Conservation (phyloP, 2,329 filamentous ascomycete species). For the Trichoderma citrinoviride region DNA sequence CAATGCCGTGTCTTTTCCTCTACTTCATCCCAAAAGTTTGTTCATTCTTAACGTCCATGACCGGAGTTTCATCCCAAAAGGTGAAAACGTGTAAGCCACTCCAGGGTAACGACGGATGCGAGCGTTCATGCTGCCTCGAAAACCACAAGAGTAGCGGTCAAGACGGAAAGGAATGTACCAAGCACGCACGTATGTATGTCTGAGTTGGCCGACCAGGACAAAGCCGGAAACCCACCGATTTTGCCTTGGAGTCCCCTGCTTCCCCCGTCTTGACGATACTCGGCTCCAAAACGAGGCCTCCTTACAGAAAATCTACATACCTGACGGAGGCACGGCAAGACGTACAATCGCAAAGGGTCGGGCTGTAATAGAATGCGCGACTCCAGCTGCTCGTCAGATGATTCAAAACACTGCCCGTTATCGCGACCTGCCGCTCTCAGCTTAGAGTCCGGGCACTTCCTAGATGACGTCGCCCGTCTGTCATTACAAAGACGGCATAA, state of each 20-base stretch:
- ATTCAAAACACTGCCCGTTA: not conserved
- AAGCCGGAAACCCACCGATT: conserved; percentile 5
- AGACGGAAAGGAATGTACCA: not conserved
- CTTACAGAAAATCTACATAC: not conserved
- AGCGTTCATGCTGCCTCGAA: no score
- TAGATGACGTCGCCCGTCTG: conserved; percentile 8
- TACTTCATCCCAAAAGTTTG: not conserved
- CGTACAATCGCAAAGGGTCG: not conserved
- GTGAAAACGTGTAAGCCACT: conserved; percentile 8
- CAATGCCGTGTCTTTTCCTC: no score
- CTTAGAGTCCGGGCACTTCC: not conserved
- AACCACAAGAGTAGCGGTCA: conserved; percentile 11
- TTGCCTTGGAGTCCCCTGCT: not conserved
- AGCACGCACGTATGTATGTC: not conserved
- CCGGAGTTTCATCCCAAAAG: not conserved
- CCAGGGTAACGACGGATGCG: not conserved
- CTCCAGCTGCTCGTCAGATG: not conserved
- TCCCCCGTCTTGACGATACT: no score
- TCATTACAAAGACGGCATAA: not conserved
- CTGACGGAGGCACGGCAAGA: not conserved
- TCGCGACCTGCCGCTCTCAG: conserved; percentile 19
- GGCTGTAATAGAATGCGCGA: no score
- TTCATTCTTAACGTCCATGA: no score
- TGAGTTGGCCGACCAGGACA: not conserved
- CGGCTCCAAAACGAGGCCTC: no score